Base-by-base conservation (phyloP, 1,139 yeast genomes). In the Saccharomyces hybrid region DNA sequence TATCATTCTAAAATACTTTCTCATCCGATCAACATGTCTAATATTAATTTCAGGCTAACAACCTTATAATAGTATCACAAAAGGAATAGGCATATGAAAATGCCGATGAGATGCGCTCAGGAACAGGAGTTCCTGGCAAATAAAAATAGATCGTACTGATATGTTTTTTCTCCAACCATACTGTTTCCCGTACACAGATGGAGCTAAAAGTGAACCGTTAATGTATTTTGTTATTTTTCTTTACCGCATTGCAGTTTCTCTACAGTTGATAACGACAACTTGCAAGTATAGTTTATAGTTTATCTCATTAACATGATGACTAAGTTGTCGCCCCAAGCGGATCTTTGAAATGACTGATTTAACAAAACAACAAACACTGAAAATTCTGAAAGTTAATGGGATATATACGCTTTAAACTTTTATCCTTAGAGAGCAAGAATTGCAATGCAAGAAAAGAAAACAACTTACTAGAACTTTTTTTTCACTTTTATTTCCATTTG, bases 321-420 rank as follows among this genome's bases (percentile, higher is more conserved):
- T 56, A 55, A 55, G 70, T 64, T 68, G 71, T 68, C 71, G 71
- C 71, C 71, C 71, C 71, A 68, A 61, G 66, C 71, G 71, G 71
- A 65, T 64, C 53, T 56, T 58, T 59, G 64, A 63, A 58, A 66
- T 67, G 71, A 68, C 68, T 61, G 71, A 67, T 57, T 59, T 38
- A 8, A 55, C 68, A 64, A 64, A 67, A 56, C 60, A 65, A 68
- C 69, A 67, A 66, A 68, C 70, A 66, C 71, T 67, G 70, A 67
- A 65, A 67, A 66, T 65, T 67, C 71, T 68, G 71, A 68, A 47
- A 31, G 28, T 48, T 49, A 12, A 41, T 31, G 24, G 14, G 27
- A 21, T 24, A 16, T 26, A 7, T 38, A 16, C 24, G 11, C 44
- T 4, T 16, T 38, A 38, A 38, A 16, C 44, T 8, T 38, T 16